A percentile compares a stretch with the other conserved stretches of the same genome.
Conservation (phyloP, 306 rosid species). For the Rubus idaeus region DNA sequence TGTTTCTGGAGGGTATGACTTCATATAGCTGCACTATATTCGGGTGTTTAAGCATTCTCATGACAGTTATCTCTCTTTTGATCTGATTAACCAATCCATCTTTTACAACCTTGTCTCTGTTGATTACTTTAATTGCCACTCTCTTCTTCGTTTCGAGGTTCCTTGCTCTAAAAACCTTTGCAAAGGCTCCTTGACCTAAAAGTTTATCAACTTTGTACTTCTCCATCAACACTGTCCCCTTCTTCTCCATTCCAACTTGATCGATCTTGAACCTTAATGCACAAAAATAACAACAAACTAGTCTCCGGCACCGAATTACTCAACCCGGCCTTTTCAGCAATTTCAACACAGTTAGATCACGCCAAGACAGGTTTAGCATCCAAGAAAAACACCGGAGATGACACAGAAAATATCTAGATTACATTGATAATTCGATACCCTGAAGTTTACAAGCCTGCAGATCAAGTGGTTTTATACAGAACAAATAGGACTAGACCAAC, state of each 20-base stretch:
- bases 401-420: neutral
- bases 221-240: slow-evolving; percentile 43
- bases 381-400: neutral
- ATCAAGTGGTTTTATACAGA: neutral
- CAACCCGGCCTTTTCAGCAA: neutral
- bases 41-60: slow-evolving; percentile 50
- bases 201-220: slow-evolving; percentile 48
- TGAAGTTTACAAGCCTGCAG: neutral
- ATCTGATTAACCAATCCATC: slow-evolving; percentile 33
- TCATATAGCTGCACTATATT: slow-evolving; percentile 48
- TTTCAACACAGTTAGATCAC: neutral
- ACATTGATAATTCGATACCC: neutral
- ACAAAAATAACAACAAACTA: neutral
- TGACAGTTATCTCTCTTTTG: slow-evolving; percentile 46
- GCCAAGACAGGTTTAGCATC: neutral
- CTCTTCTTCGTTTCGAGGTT: slow-evolving; percentile 32
- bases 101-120: slow-evolving; percentile 38
- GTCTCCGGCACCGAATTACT: neutral
- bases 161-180: slow-evolving; percentile 50
- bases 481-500: neutral
- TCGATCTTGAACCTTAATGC: no score
- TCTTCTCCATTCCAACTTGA: slow-evolving; percentile 38
- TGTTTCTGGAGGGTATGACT: slow-evolving; percentile 45
- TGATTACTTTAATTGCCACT: slow-evolving; percentile 51
- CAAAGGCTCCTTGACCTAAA: slow-evolving; percentile 58